Percentiles rank a stretch among this genome's conserved stretches.
Conservation (phyloP, 306 rosid genomes). For the Echinosophora koreensis region DNA sequence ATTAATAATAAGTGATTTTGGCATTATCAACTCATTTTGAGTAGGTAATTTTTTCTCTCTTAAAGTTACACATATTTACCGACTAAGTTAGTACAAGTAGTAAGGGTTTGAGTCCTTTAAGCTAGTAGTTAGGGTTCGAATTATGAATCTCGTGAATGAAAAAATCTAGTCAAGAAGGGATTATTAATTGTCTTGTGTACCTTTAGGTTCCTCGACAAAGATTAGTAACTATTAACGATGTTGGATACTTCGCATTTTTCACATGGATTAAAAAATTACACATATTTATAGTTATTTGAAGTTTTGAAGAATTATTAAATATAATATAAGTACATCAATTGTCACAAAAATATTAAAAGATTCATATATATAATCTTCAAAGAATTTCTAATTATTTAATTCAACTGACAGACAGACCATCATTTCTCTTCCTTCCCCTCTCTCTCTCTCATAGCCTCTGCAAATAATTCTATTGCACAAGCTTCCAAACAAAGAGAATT, state of each 20-base stretch:
- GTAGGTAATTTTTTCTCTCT: not conserved
- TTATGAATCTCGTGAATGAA: no score
- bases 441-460: conserved; percentile 46
- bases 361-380: not conserved
- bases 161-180: no score
- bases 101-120: no score
- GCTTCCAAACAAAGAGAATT: conserved; percentile 93
- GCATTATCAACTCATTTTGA: not conserved
- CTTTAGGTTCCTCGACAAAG: no score
- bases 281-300: conserved; percentile 17
- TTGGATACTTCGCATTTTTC: no score
- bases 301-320: conserved; percentile 11
- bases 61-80: not conserved
- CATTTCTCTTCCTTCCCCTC: conserved; percentile 49
- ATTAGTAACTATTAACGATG: no score
- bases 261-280: not conserved
- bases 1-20: not conserved
- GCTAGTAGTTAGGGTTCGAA: no score
- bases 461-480: conserved; percentile 74
- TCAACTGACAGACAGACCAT: conserved; percentile 71
- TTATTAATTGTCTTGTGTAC: no score
- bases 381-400: conserved; percentile 32
- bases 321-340: not conserved
- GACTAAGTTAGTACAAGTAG: no score
- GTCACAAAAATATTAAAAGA: conserved; percentile 39